Evolutionary conservation across 2,329 filamentous ascomycete species (phyloP).

Genomic region (Tolypocladium capitatum): DNA sequence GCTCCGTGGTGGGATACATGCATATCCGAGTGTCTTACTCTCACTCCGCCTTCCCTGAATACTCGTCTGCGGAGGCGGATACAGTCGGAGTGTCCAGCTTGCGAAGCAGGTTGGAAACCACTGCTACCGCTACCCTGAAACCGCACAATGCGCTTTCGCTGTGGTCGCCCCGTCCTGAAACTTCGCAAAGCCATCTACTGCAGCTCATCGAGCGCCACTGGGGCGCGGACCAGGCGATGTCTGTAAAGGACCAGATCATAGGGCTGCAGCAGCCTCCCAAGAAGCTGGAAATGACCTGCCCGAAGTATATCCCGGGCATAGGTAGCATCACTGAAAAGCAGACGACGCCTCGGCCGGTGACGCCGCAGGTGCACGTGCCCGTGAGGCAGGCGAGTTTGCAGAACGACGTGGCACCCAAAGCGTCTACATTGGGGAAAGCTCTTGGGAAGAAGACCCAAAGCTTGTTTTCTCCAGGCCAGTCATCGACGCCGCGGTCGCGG

Average conservation of each 20-base stretch:
- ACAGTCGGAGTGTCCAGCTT: conserved; percentile 22
- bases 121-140: conserved; percentile 35
- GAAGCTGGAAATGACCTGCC: neutral
- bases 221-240: conserved; percentile 29
- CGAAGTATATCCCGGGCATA: neutral
- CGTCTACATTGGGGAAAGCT: conserved; percentile 1
- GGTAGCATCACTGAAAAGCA: neutral
- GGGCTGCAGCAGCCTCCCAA: neutral
- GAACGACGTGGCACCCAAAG: neutral
- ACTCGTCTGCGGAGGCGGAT: conserved; percentile 8
- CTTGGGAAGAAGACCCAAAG: neutral
- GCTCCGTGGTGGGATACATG: conserved; percentile 33
- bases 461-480: neutral
- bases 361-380: neutral
- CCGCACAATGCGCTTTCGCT: conserved; percentile 32
- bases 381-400: neutral
- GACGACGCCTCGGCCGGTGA: neutral
- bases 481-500: neutral
- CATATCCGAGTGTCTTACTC: conserved; percentile 38
- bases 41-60: conserved; percentile 40
- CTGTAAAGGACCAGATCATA: neutral
- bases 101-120: conserved; percentile 39
- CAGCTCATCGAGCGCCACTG: conserved; percentile 34
- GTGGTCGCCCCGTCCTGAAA: conserved; percentile 34
- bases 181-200: conserved; percentile 24